phyloP scores from a whole-genome alignment of 768 basidiomycete genomes.

The Phlebiopsis gigantea region DNA sequence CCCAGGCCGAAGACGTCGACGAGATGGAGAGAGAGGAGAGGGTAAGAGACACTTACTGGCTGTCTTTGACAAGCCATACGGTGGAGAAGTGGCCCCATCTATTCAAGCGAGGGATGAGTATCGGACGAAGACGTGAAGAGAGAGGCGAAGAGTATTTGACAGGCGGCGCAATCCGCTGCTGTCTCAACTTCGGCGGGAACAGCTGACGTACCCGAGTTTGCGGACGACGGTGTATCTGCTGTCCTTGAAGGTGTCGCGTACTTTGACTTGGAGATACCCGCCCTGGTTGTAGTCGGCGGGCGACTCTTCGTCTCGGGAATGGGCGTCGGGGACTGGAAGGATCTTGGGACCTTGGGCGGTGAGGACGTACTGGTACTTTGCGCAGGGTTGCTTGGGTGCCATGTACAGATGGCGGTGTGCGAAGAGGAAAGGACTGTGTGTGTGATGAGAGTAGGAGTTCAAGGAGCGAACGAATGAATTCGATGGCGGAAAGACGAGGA shows the following conservation, averaged over 20 bases:
- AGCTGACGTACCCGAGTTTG: conserved; percentile 70
- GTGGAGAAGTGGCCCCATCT: conserved; percentile 97
- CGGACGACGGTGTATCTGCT: conserved; percentile 82
- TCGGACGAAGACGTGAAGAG: conserved; percentile 4
- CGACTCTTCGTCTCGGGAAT: conserved; percentile 73
- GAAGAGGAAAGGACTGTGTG: background rate
- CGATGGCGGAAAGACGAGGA: background rate
- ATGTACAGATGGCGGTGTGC: conserved; percentile 31
- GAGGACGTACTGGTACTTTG: conserved; percentile 73
- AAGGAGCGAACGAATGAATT: conserved; percentile 6
- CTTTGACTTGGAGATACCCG: conserved; percentile 57
- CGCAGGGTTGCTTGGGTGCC: conserved; percentile 62
- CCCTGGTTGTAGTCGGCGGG: conserved; percentile 81
- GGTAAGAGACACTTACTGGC: conserved; percentile 44
- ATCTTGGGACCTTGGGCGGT: conserved; percentile 64
- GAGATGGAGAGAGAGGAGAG: background rate
- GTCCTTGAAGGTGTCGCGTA: conserved; percentile 79
- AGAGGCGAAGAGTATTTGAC: conserved; percentile 2
- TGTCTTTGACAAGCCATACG: conserved; percentile 85
- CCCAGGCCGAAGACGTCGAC: background rate
- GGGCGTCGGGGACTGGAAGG: conserved; percentile 59
- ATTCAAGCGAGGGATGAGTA: conserved; percentile 17
- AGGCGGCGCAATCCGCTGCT: background rate
- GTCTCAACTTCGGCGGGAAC: background rate
- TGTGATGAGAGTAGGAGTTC: conserved; percentile 1